These are phyloP conservation scores for Malassezia sympodialis DNA, from an alignment of 1,284 basidiomycete genomes.

Conservation along the genomic window DNA sequence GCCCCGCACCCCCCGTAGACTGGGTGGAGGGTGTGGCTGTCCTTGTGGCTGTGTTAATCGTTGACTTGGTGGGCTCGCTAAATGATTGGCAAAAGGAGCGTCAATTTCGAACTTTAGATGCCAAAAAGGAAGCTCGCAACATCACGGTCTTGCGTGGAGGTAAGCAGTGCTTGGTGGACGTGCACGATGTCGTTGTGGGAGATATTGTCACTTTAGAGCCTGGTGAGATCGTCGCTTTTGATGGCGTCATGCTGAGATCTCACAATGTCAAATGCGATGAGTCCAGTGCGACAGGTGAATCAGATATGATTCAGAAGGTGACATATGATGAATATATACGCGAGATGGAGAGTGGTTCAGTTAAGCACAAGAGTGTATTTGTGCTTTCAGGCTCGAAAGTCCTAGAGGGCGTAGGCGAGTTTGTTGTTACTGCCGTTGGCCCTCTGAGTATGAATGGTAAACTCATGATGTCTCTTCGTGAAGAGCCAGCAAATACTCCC, in stretches of 20 bases:
- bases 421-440: constrained; percentile 85
- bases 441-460: constrained; percentile 86
- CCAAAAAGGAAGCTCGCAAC: constrained; percentile 86
- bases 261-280: constrained; percentile 95
- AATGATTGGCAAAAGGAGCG: constrained; percentile 96
- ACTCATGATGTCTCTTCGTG: constrained; percentile 56
- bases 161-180: constrained; percentile 67
- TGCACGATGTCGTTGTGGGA: constrained; percentile 77
- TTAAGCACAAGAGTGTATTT: constrained; percentile 75
- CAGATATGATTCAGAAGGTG: constrained; percentile 82
- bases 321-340: constrained; percentile 66
- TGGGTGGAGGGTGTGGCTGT: constrained; percentile 99
- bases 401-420: constrained; percentile 83
- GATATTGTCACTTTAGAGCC: constrained; percentile 85
- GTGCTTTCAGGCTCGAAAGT: constrained; percentile 88
- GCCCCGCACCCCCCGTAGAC: constrained; percentile 53
- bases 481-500: constrained; percentile 65
- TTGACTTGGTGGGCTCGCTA: constrained; percentile 61
- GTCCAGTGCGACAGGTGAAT: constrained; percentile 89
- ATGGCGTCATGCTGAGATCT: constrained; percentile 82
- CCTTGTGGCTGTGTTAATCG: constrained; percentile 65
- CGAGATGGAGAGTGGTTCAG: constrained; percentile 24
- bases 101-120: constrained; percentile 84
- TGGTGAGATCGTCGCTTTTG: constrained; percentile 88
- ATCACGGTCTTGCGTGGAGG: constrained; percentile 85